Conservation (phyloP, 2,329 filamentous ascomycete species). For the Sordariomycetes sp. region DNA sequence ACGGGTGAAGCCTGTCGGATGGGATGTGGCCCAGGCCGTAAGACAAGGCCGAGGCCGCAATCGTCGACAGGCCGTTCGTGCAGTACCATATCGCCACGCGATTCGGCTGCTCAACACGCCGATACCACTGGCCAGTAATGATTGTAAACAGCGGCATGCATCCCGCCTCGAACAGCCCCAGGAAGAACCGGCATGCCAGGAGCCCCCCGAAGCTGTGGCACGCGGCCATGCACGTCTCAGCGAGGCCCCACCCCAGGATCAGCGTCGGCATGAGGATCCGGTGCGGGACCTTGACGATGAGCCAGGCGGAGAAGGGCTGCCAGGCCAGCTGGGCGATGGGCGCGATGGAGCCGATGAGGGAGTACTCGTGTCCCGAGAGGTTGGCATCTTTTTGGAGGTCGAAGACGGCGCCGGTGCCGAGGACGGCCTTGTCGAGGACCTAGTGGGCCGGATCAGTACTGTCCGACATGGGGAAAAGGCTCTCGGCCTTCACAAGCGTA, state of each 20-base stretch:
- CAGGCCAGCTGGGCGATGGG: conserved; percentile 22
- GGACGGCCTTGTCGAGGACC: conserved; percentile 8
- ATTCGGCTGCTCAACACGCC: conserved; percentile 1
- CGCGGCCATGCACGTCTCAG: conserved; percentile 28
- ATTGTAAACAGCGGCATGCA: conserved; percentile 36
- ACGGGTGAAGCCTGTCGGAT: conserved; percentile 1
- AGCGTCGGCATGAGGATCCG: conserved; percentile 8
- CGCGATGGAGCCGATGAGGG: conserved; percentile 24
- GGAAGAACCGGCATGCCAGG: conserved; percentile 26
- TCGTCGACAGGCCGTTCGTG: conserved; percentile 9
- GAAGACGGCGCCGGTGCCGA: conserved; percentile 23
- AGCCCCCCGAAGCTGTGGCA: conserved; percentile 25
- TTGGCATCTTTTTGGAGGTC: conserved; percentile 20
- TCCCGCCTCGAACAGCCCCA: conserved; percentile 31
- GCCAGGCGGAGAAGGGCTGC: conserved; percentile 18
- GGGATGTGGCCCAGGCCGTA: conserved; percentile 16
- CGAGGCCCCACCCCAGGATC: conserved; percentile 12
- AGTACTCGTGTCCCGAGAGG: conserved; percentile 20
- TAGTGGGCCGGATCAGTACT: background rate
- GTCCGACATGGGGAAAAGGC: background rate
- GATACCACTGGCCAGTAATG: conserved; percentile 12
- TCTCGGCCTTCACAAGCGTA: background rate
- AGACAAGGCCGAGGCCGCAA: conserved; percentile 14
- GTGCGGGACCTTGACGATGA: conserved; percentile 12
- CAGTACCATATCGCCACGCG: conserved; percentile 2